Conservation (phyloP, 345 rosid genomes). For the Eucalyptus tenuipes region DNA sequence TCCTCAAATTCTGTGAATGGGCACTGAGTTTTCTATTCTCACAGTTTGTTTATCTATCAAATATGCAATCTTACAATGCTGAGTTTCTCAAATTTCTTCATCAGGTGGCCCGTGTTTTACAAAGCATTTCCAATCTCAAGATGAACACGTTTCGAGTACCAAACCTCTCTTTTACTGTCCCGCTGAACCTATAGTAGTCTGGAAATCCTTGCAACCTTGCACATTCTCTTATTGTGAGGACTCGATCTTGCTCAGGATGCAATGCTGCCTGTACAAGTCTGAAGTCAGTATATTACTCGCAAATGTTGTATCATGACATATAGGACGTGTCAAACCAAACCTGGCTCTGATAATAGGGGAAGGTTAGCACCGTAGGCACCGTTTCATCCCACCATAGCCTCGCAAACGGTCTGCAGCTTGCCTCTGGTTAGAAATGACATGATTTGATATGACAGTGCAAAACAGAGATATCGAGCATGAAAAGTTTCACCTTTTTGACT, state of each 20-base stretch:
- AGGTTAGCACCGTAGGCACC: slow-evolving; percentile 66
- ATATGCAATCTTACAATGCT: not conserved
- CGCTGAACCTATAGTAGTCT: slow-evolving; percentile 80
- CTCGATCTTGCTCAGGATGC: slow-evolving; percentile 95
- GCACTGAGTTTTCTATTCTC: not conserved
- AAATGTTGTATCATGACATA: not conserved
- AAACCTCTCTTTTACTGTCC: slow-evolving; percentile 65
- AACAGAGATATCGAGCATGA: not conserved
- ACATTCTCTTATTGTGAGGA: slow-evolving; percentile 73
- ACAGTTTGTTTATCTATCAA: not conserved
- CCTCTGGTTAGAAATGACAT: not conserved
- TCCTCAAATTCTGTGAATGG: not conserved
- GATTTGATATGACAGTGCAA: not conserved
- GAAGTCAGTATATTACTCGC: not conserved
- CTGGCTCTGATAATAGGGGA: slow-evolving; percentile 54
- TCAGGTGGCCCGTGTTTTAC: not conserved
- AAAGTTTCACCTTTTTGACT: slow-evolving; percentile 61
- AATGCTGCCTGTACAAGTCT: slow-evolving; percentile 37
- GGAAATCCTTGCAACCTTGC: slow-evolving; percentile 98
- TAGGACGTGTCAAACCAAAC: slow-evolving; percentile 6
- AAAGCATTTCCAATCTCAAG: not conserved
- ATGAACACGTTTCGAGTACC: not conserved
- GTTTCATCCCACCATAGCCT: slow-evolving; percentile 99
- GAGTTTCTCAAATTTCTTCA: not conserved
- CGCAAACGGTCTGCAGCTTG: slow-evolving; percentile 54